phyloP scores from a whole-genome alignment of 2,329 filamentous ascomycete genomes.

The Cordyceps javanica region DNA sequence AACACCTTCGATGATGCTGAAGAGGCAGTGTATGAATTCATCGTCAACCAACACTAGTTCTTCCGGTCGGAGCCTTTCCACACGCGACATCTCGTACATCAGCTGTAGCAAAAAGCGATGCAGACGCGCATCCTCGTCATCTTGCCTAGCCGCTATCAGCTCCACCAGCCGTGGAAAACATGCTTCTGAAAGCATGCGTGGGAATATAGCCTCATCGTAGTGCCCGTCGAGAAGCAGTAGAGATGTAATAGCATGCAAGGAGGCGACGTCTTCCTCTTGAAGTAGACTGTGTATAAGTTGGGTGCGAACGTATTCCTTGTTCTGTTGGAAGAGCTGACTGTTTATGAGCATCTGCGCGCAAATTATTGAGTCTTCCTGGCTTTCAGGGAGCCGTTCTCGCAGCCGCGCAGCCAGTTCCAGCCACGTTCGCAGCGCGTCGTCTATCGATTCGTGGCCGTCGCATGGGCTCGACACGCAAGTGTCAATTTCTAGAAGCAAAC shows the following conservation, averaged over 20 bases:
- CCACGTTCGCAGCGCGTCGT: constrained; percentile 80
- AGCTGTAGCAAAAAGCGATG: constrained; percentile 80
- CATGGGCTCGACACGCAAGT: constrained; percentile 41
- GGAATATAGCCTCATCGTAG: constrained; percentile 69
- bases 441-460: constrained; percentile 56
- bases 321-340: constrained; percentile 65
- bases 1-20: constrained; percentile 79
- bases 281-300: constrained; percentile 90
- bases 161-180: constrained; percentile 80
- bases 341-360: constrained; percentile 76
- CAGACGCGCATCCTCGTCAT: constrained; percentile 62
- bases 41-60: constrained; percentile 76
- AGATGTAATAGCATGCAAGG: constrained; percentile 76
- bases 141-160: constrained; percentile 61
- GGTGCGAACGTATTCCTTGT: constrained; percentile 81
- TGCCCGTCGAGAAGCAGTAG: constrained; percentile 85
- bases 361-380: constrained; percentile 71
- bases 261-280: constrained; percentile 76
- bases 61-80: constrained; percentile 70
- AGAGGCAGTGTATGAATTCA: constrained; percentile 74
- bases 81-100: constrained; percentile 92
- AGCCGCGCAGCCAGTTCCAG: constrained; percentile 70
- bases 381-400: constrained; percentile 67
- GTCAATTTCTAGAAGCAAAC: constrained; percentile 37
- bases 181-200: constrained; percentile 79